A percentile compares a stretch with the other conserved stretches of the same genome.
Conservation (phyloP, 2,329 filamentous ascomycete species). For the Fusarium coicis region DNA sequence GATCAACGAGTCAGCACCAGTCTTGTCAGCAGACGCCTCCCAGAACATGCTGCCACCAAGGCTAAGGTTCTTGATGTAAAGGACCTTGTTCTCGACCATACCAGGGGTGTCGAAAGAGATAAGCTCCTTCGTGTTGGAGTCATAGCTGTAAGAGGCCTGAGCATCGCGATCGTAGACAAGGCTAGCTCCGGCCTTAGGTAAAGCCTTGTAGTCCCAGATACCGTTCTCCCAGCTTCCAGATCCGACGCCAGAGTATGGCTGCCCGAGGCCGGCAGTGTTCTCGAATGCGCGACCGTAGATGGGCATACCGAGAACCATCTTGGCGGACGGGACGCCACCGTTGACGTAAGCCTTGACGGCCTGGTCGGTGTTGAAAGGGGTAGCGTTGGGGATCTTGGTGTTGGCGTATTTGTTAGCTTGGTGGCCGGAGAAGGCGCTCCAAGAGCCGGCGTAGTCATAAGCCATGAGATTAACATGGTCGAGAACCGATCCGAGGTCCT, state of each 20-base stretch:
- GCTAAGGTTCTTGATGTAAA: conserved; percentile 68
- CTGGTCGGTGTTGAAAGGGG: conserved; percentile 73
- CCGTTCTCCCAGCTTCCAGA: conserved; percentile 77
- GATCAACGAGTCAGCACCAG: conserved; percentile 68
- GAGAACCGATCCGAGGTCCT: conserved; percentile 57
- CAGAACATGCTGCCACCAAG: conserved; percentile 87
- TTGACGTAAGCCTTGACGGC: conserved; percentile 73
- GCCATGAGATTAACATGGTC: conserved; percentile 74
- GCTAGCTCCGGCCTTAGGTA: conserved; percentile 70
- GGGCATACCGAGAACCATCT: conserved; percentile 82
- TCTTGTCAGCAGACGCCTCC: conserved; percentile 78
- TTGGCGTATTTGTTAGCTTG: conserved; percentile 75
- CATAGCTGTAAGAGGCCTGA: conserved; percentile 77
- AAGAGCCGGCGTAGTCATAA: conserved; percentile 79
- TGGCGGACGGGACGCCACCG: conserved; percentile 68
- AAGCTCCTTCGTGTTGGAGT: conserved; percentile 67
- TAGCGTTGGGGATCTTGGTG: conserved; percentile 62
- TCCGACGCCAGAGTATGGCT: conserved; percentile 66
- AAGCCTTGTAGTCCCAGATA: conserved; percentile 82
- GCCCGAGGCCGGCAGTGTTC: conserved; percentile 45
- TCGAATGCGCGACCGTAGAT: conserved; percentile 80
- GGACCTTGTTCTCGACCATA: conserved; percentile 69
- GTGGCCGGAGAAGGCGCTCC: conserved; percentile 72
- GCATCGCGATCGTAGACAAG: conserved; percentile 67
- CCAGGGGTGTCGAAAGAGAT: conserved; percentile 76